Evolutionary conservation across 2,329 filamentous ascomycete genomes (phyloP).

Genomic region (Fusarium avenaceum): DNA sequence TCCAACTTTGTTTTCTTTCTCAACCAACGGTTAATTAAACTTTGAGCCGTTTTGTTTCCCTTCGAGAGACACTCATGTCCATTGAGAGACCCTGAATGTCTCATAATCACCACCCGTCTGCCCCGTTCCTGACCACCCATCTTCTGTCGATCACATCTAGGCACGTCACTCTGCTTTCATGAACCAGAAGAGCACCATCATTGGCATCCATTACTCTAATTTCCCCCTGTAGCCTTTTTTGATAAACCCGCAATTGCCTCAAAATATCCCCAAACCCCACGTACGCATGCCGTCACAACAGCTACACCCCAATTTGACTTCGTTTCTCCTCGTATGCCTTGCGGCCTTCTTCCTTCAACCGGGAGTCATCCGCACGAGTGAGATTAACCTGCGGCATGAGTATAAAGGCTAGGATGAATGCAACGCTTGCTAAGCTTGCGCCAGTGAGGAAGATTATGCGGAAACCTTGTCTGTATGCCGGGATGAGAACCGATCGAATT

Average conservation of each 20-base stretch:
- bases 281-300: background rate
- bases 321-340: slow-evolving; percentile 37
- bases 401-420: slow-evolving; percentile 55
- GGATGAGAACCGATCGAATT: slow-evolving; percentile 52
- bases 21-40: background rate
- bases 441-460: slow-evolving; percentile 57
- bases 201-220: background rate
- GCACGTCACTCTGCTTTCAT: background rate
- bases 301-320: background rate
- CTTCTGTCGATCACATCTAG: background rate
- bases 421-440: slow-evolving; percentile 53
- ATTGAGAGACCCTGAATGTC: no score
- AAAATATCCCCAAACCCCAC: background rate
- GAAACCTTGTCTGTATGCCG: slow-evolving; percentile 56
- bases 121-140: no score
- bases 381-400: slow-evolving; percentile 59
- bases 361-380: slow-evolving; percentile 54
- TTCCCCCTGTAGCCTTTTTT: background rate
- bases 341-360: slow-evolving; percentile 54
- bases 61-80: background rate
- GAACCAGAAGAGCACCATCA: background rate
- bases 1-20: no score
- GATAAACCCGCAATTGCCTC: background rate
- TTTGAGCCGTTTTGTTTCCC: background rate
- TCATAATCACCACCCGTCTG: no score